A percentile compares a stretch with the other conserved stretches of the same genome.
Evolutionary conservation across 768 basidiomycete species (phyloP).

Genomic region (Auricularia heimuer): DNA sequence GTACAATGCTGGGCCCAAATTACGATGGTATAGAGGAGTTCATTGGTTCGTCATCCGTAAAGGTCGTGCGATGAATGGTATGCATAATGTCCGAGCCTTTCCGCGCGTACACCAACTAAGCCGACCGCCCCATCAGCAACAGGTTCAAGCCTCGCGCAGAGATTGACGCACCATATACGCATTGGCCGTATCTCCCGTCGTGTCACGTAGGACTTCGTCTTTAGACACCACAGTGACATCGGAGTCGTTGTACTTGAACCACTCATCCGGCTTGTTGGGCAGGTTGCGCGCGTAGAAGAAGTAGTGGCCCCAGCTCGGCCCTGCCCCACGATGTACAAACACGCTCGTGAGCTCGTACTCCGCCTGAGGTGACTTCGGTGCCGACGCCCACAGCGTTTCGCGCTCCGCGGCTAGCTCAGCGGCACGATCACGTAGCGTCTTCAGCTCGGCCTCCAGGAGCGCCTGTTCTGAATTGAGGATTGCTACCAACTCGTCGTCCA

Average conservation of each 20-base stretch:
- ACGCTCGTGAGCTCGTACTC: conserved; percentile 90
- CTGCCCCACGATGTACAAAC: conserved; percentile 87
- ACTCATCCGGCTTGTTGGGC: conserved; percentile 67
- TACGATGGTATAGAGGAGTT: too few relatives aligned
- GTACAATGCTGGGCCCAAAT: too few relatives aligned
- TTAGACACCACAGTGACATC: conserved; percentile 67
- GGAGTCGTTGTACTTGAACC: conserved; percentile 97
- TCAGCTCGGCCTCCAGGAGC: conserved; percentile 46
- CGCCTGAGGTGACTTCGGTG: conserved; percentile 26
- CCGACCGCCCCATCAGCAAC: background rate
- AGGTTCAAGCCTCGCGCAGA: background rate
- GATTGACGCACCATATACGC: conserved; percentile 63
- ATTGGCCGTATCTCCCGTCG: conserved; percentile 84
- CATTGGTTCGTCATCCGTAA: too few relatives aligned
- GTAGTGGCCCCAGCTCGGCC: conserved; percentile 85
- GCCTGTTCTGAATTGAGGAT: conserved; percentile 46
- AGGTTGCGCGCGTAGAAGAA: conserved; percentile 91
- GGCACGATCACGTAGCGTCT: conserved; percentile 39
- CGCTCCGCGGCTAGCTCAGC: conserved; percentile 53
- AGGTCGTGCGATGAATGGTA: conserved; percentile 26
- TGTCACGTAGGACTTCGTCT: conserved; percentile 79
- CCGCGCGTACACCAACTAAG: conserved; percentile 71
- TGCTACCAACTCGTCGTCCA: conserved; percentile 49
- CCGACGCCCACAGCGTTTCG: conserved; percentile 68
- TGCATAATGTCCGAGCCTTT: conserved; percentile 72